Conservation (phyloP, 306 rosid species). For the Castanospermum australe region DNA sequence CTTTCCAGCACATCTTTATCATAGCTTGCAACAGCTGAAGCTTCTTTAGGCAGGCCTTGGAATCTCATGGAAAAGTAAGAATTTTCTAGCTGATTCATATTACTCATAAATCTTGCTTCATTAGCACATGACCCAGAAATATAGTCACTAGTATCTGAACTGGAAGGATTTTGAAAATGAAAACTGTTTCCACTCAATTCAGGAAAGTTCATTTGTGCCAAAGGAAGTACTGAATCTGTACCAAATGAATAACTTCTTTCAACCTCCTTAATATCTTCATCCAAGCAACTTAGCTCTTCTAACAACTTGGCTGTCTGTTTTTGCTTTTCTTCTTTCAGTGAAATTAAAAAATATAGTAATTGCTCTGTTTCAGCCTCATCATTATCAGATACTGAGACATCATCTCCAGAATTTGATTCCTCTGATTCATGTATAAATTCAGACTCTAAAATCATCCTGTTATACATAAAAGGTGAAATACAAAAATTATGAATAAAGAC, state of each 20-base stretch:
- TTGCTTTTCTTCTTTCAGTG: constrained; percentile 59
- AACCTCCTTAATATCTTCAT: constrained; percentile 75
- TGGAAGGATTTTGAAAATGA: constrained; percentile 36
- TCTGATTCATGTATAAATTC: constrained; percentile 52
- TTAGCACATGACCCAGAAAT: constrained; percentile 36
- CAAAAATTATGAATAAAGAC: background rate
- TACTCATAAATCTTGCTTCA: constrained; percentile 50
- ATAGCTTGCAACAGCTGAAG: constrained; percentile 37
- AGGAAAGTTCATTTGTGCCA: constrained; percentile 31
- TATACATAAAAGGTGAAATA: constrained; percentile 19
- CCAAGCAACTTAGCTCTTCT: constrained; percentile 58
- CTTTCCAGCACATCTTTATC: constrained; percentile 58
- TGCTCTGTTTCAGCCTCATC: constrained; percentile 67
- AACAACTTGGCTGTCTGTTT: constrained; percentile 60
- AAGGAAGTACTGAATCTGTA: constrained; percentile 36
- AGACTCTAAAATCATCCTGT: constrained; percentile 80
- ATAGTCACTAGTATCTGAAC: constrained; percentile 36
- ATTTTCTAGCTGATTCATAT: constrained; percentile 62
- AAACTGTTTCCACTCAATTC: constrained; percentile 28
- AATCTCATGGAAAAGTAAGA: constrained; percentile 78
- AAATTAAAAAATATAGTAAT: constrained; percentile 55
- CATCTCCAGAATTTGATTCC: constrained; percentile 48
- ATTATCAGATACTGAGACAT: constrained; percentile 47
- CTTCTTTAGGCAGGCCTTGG: constrained; percentile 47
- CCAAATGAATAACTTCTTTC: constrained; percentile 55